Conservation (phyloP, 257 asterid species). For the Solanum chiquidenum region DNA sequence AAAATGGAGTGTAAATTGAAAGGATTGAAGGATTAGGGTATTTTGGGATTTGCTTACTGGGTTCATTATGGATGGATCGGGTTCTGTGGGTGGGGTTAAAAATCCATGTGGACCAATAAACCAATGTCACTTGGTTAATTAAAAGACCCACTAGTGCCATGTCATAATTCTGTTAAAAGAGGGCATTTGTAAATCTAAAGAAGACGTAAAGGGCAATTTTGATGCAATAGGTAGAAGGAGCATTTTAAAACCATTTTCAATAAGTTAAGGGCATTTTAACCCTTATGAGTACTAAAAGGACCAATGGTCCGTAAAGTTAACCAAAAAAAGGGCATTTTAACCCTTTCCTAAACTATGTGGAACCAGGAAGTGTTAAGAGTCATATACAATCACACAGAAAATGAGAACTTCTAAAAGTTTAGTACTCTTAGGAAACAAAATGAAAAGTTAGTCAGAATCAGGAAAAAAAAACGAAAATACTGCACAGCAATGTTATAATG, state of each 20-base stretch:
- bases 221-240: background rate
- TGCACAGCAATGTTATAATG: background rate
- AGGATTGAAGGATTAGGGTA: background rate
- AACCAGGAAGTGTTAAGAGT: background rate
- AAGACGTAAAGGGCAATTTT: background rate
- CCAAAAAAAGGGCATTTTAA: background rate
- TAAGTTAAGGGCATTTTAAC: background rate
- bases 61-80: background rate
- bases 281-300: no score
- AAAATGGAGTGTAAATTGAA: background rate
- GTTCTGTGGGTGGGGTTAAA: background rate
- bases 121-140: background rate
- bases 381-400: background rate
- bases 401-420: background rate
- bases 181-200: background rate
- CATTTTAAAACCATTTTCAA: background rate
- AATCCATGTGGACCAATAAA: background rate
- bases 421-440: background rate
- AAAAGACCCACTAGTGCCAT: background rate
- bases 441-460: background rate
- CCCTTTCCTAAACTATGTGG: background rate
- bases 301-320: no score
- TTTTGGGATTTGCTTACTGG: background rate
- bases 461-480: background rate
- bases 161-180: background rate